Evolutionary conservation across 1,139 yeast genomes (phyloP).

Genomic region (Protomyces pachydermus): DNA sequence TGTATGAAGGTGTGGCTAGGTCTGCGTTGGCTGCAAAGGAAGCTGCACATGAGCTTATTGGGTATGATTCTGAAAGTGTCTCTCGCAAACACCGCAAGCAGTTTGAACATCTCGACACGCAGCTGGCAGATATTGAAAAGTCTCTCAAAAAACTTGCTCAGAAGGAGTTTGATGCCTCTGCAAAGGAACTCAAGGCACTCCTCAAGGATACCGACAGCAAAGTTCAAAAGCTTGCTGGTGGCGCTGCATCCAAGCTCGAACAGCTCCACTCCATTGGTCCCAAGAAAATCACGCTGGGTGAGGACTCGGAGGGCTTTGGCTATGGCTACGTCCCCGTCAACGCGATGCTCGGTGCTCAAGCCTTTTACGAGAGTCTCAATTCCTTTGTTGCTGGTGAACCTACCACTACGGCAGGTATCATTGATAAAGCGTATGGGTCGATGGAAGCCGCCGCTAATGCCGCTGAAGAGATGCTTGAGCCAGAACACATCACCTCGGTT

Average conservation of each 20-base stretch:
- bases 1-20: conserved; percentile 10
- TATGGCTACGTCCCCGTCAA: conserved; percentile 16
- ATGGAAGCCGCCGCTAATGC: conserved; percentile 6
- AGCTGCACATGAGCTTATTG: conserved; percentile 8
- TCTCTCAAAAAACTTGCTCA: conserved; percentile 3
- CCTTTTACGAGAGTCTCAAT: conserved; percentile 14
- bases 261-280: conserved; percentile 16
- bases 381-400: conserved; percentile 14
- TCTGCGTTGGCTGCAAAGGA: conserved; percentile 7
- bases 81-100: conserved; percentile 19
- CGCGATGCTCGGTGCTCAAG: conserved; percentile 23
- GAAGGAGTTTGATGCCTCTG: not conserved
- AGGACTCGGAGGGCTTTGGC: conserved; percentile 17
- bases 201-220: conserved; percentile 12
- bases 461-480: not conserved
- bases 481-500: conserved; percentile 7
- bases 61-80: conserved; percentile 9
- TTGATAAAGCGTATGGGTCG: conserved; percentile 3
- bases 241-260: conserved; percentile 22
- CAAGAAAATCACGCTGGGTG: conserved; percentile 20
- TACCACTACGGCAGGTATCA: conserved; percentile 5
- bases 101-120: conserved; percentile 8
- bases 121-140: conserved; percentile 6
- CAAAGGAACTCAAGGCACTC: conserved; percentile 8
- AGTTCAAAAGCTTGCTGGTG: conserved; percentile 19